phyloP scores from a whole-genome alignment of 2,329 filamentous ascomycete genomes.

The Paradendryphiella salina region DNA sequence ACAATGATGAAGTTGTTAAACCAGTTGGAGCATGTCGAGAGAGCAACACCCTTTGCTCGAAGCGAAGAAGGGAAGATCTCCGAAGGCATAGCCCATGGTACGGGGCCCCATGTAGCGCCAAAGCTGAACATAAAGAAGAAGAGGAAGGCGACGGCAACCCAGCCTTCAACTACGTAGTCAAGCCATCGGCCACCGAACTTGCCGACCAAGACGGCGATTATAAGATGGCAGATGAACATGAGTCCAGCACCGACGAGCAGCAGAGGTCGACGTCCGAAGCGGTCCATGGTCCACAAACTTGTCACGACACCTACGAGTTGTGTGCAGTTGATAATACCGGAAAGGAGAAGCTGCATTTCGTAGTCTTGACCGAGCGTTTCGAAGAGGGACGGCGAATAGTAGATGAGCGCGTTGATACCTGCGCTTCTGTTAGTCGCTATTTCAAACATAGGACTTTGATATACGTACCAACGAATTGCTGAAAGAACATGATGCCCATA shows the following conservation, averaged over 20 bases:
- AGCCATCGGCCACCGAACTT: conserved; percentile 57
- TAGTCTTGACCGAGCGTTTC: conserved; percentile 61
- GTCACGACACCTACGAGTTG: conserved; percentile 50
- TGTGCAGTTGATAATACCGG: conserved; percentile 63
- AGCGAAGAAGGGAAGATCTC: conserved; percentile 67
- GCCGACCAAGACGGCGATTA: conserved; percentile 60
- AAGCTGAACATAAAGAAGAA: conserved; percentile 67
- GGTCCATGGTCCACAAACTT: conserved; percentile 52
- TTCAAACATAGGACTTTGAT: neutral
- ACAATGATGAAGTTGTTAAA: conserved; percentile 65
- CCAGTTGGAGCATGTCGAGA: conserved; percentile 67
- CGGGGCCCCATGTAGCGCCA: conserved; percentile 61
- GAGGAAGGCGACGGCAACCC: conserved; percentile 62
- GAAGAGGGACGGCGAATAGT: conserved; percentile 67
- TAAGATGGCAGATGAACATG: conserved; percentile 57
- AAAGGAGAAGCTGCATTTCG: conserved; percentile 61
- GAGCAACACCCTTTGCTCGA: conserved; percentile 67
- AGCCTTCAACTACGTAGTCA: conserved; percentile 56
- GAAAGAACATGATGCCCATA: conserved; percentile 51
- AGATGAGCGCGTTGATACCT: conserved; percentile 52
- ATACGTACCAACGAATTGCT: conserved; percentile 47
- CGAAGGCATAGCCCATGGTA: conserved; percentile 54
- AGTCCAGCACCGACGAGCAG: conserved; percentile 51
- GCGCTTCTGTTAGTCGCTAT: neutral
- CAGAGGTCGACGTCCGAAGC: conserved; percentile 48